A percentile compares a stretch with the other conserved stretches of the same genome.
Evolutionary conservation across 768 basidiomycete species (phyloP).

Genomic region (Tephrocybe sp.): DNA sequence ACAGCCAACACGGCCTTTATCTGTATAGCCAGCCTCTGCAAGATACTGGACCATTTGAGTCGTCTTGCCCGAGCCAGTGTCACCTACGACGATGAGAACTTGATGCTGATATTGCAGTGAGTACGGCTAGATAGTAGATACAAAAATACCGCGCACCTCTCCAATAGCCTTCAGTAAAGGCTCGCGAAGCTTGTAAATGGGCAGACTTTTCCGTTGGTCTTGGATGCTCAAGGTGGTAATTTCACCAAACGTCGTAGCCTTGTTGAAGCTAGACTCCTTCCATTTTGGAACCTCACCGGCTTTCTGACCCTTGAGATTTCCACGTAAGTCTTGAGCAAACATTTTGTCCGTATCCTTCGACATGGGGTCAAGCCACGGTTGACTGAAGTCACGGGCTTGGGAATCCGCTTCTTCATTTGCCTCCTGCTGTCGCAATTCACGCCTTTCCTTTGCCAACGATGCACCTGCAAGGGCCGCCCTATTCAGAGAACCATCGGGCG

Average conservation of each 20-base stretch:
- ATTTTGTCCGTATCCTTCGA: slow-evolving; percentile 80
- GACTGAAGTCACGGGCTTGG: slow-evolving; percentile 90
- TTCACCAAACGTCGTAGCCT: slow-evolving; percentile 94
- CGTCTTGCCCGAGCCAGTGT: slow-evolving; percentile 98
- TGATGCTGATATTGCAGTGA: slow-evolving; percentile 63
- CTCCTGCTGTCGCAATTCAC: slow-evolving; percentile 93
- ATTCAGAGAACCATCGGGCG: slow-evolving; percentile 96
- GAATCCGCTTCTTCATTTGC: slow-evolving; percentile 93
- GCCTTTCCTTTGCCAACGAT: slow-evolving; percentile 90
- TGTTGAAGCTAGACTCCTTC: slow-evolving; percentile 92
- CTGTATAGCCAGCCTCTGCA: slow-evolving; percentile 92
- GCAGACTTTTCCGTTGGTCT: slow-evolving; percentile 88
- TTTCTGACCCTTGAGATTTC: slow-evolving; percentile 79
- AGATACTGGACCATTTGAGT: slow-evolving; percentile 99
- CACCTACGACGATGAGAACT: slow-evolving; percentile 96
- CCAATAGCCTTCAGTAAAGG: slow-evolving; percentile 86
- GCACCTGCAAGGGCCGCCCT: slow-evolving; percentile 94
- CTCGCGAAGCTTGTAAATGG: slow-evolving; percentile 94
- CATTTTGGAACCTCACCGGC: slow-evolving; percentile 83
- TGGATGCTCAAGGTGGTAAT: slow-evolving; percentile 88
- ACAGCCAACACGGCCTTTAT: slow-evolving; percentile 89
- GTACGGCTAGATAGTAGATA: slow-evolving; percentile 14
- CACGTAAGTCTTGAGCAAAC: slow-evolving; percentile 92
- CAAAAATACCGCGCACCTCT: slow-evolving; percentile 56
- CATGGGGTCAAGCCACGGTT: slow-evolving; percentile 99